Evolutionary conservation across 2,329 filamentous ascomycete genomes (phyloP).

Genomic region (Cryphonectria japonica): DNA sequence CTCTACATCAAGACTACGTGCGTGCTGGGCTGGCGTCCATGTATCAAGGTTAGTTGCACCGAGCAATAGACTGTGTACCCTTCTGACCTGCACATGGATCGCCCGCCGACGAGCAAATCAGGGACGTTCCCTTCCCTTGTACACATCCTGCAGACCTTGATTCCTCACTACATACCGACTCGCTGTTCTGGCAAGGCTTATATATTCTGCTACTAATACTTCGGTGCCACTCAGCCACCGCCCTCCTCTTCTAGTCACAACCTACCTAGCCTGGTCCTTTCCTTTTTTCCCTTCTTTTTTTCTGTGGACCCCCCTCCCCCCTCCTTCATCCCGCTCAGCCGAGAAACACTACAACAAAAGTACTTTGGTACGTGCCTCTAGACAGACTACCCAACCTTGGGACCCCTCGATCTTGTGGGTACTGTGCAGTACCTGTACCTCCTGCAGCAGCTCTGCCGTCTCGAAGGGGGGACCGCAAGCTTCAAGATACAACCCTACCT

Average conservation of each 20-base stretch:
- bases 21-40: background rate
- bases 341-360: constrained; percentile 17
- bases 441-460: constrained; percentile 10
- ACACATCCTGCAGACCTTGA: background rate
- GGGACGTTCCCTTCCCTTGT: background rate
- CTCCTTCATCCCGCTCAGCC: constrained; percentile 14
- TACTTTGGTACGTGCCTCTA: constrained; percentile 22
- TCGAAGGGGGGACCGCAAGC: constrained; percentile 21
- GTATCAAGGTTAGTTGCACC: constrained; percentile 3
- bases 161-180: background rate
- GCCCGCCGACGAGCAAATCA: background rate
- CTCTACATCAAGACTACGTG: constrained; percentile 1
- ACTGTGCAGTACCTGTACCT: constrained; percentile 24
- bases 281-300: constrained; percentile 18
- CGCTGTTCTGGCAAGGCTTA: constrained; percentile 3
- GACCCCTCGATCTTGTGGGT: constrained; percentile 24
- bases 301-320: constrained; percentile 26
- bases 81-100: background rate
- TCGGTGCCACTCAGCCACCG: constrained; percentile 4
- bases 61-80: background rate
- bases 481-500: constrained; percentile 25
- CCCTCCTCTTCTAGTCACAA: constrained; percentile 1
- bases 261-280: background rate
- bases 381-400: constrained; percentile 20
- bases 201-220: background rate